A percentile compares a stretch with the other conserved stretches of the same genome.
Conservation (phyloP, 805 yeast genomes). For the Candida arabinofermentans region DNA sequence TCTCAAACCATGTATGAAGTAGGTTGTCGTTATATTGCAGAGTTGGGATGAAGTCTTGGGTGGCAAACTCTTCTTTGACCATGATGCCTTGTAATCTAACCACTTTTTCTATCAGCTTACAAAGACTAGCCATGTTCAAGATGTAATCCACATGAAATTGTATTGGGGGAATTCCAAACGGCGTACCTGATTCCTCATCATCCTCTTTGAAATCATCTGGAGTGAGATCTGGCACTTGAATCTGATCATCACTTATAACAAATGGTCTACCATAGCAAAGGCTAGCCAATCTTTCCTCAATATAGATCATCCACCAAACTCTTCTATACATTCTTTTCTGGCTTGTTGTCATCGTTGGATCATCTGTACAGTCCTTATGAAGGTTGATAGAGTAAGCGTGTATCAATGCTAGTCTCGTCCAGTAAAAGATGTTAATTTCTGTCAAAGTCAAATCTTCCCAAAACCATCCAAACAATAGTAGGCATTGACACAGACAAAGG, state of each 20-base stretch:
- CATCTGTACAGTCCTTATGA: neutral
- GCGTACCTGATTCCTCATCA: neutral
- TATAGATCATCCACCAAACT: neutral
- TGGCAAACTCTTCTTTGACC: neutral
- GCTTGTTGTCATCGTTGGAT: neutral
- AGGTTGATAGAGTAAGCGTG: neutral
- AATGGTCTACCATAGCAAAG: neutral
- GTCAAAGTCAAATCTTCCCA: slow-evolving; percentile 4
- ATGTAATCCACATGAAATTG: neutral
- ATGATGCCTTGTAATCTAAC: neutral
- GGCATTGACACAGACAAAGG: slow-evolving; percentile 53
- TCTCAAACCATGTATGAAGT: neutral
- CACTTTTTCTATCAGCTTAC: neutral
- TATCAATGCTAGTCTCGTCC: slow-evolving; percentile 32
- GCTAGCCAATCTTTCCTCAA: neutral
- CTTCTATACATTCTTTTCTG: neutral
- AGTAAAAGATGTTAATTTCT: slow-evolving; percentile 54
- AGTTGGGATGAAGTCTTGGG: neutral
- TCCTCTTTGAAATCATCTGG: neutral
- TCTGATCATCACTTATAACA: neutral
- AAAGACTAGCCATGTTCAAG: neutral
- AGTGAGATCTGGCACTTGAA: neutral
- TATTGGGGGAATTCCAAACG: neutral
- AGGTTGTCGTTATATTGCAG: neutral
- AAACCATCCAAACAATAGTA: slow-evolving; percentile 21